Percentiles rank a stretch among this genome's conserved stretches.
These are phyloP conservation scores for Didymellaceae sp. DNA, from an alignment of 2,329 filamentous ascomycete species.

Conservation along the genomic window DNA sequence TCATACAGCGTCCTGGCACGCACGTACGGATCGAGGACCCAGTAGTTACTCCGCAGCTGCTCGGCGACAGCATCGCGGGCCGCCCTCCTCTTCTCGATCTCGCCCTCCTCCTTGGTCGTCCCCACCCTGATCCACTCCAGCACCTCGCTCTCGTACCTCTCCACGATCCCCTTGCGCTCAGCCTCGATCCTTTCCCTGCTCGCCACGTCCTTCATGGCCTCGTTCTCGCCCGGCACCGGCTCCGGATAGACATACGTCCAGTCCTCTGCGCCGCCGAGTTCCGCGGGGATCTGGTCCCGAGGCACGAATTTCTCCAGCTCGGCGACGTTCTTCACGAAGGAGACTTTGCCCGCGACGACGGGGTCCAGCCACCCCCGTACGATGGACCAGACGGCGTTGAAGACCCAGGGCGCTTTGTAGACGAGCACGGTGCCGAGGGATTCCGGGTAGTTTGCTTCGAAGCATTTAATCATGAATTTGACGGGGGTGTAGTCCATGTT, in stretches of 20 bases:
- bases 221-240: slow-evolving; percentile 77
- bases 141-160: slow-evolving; percentile 76
- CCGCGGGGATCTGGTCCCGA: slow-evolving; percentile 73
- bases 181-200: slow-evolving; percentile 69
- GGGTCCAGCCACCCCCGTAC: slow-evolving; percentile 97
- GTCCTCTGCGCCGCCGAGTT: slow-evolving; percentile 84
- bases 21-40: slow-evolving; percentile 86
- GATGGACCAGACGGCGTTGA: slow-evolving; percentile 96
- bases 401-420: slow-evolving; percentile 96
- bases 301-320: slow-evolving; percentile 82
- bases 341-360: slow-evolving; percentile 90
- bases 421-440: slow-evolving; percentile 87
- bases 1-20: slow-evolving; percentile 86
- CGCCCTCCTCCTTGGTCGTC: slow-evolving; percentile 39
- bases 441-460: slow-evolving; percentile 98
- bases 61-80: slow-evolving; percentile 68
- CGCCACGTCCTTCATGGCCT: slow-evolving; percentile 67
- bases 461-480: slow-evolving; percentile 99
- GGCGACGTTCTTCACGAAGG: slow-evolving; percentile 83
- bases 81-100: slow-evolving; percentile 57
- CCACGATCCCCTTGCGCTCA: slow-evolving; percentile 69
- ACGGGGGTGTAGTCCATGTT: slow-evolving; percentile 99
- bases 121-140: slow-evolving; percentile 73
- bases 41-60: slow-evolving; percentile 77
- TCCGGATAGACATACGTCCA: slow-evolving; percentile 86